Base-by-base conservation (phyloP, 2,329 filamentous ascomycete genomes). In the Zarea fungicola region DNA sequence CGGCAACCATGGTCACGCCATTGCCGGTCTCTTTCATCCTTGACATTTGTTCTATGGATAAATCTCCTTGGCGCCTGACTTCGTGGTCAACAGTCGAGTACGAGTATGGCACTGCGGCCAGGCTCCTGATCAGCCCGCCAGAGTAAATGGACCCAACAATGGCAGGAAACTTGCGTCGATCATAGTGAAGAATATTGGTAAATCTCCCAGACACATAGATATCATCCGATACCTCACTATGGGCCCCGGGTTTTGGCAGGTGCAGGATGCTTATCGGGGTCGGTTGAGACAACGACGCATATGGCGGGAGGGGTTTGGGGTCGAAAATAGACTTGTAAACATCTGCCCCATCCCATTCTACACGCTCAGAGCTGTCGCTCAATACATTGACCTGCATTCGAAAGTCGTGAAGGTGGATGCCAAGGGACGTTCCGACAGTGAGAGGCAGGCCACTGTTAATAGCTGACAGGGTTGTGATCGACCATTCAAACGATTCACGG, bases 121-220 rank as follows among this genome's bases (percentile, higher is more conserved):
- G 72, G 50, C 83, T 84, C 45, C 86, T 89, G 10, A 96, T 76
- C 6, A 85, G 76, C 0, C 87, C 89, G 2, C 91, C 91, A 0
- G 89, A 95, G 65, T 95, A 83, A 9, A 96, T 83, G 1, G 89
- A 89, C 6, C 82, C 84, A 52, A 82, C 78, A 7, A 96, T 77
- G 14, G 80, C 79, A 0, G 89, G 88, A 59, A 96, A 95, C 65
- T 81, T 89, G 37, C 92, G 84, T 4, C 90, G 81, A 62, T 96
- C 90, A 67, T 96, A 97, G 61, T 89, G 85, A 4, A 96, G 72
- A 49, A 96, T 88, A 58, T 83, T 91, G 5, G 90, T 87, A 62
- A 96, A 96, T 14, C 92, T 81, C 0, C 92, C 92, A 5, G 86
- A 89, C 29, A 96, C 82, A 70, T 91, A 92, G 34, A 97, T 93